Conservation (phyloP, 306 rosid genomes). For the Senna tora region DNA sequence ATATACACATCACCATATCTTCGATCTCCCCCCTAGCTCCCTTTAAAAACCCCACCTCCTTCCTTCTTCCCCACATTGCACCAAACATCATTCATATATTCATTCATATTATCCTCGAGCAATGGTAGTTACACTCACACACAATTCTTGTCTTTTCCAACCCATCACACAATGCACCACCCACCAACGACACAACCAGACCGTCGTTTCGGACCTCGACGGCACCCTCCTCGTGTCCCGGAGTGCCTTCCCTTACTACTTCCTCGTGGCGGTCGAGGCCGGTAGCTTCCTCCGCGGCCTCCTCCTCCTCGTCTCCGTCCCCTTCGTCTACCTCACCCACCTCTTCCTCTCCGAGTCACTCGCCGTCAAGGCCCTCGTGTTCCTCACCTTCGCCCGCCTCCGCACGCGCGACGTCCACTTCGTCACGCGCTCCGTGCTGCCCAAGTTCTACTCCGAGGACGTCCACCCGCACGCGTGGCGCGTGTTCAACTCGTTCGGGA, state of each 20-base stretch:
- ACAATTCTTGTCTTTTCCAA: conserved; percentile 52
- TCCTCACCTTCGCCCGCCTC: conserved; percentile 65
- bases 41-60: too few relatives aligned
- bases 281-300: conserved; percentile 76
- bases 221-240: conserved; percentile 77
- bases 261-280: conserved; percentile 91
- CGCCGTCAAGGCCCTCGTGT: conserved; percentile 64
- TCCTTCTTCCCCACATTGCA: too few relatives aligned
- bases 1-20: too few relatives aligned
- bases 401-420: conserved; percentile 67
- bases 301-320: conserved; percentile 56
- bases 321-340: conserved; percentile 69
- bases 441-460: conserved; percentile 78
- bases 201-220: conserved; percentile 80
- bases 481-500: conserved; percentile 84
- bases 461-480: conserved; percentile 76
- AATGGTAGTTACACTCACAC: too few relatives aligned
- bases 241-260: conserved; percentile 83
- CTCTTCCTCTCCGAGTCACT: conserved; percentile 62
- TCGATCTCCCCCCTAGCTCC: too few relatives aligned
- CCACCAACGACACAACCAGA: conserved; percentile 63
- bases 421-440: conserved; percentile 75
- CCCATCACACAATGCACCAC: conserved; percentile 71
- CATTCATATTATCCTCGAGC: too few relatives aligned
- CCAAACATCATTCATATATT: too few relatives aligned